Evolutionary conservation across 257 asterid genomes (phyloP), one percentile per base, ranked within the genome.

Genomic region (Anisodus tanguticus): DNA sequence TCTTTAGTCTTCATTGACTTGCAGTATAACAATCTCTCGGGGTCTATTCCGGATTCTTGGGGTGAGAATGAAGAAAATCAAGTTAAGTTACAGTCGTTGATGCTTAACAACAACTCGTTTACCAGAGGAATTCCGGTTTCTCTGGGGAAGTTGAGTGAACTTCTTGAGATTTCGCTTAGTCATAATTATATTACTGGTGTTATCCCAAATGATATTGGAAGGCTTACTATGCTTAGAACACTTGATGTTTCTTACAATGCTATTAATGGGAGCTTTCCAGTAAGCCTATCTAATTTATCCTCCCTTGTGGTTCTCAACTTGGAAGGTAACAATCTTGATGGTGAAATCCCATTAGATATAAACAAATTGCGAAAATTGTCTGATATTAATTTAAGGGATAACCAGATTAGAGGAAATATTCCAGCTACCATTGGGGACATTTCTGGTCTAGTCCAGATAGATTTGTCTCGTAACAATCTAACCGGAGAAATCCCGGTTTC

Each of bases 401-500:
- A 95, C 60, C 92, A 80, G 9, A 80, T 95, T 13, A 47, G 31
- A 6, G 97, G 97, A 45, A 85, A 12, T 5, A 89, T 93, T 58
- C 95, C 95, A 16, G 87, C 81, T 76, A 13, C 86, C 19, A 47
- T 93, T 39, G 95, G 93, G 82, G 90, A 91, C 62, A 43, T 91
- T 79, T 88, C 97, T 11, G 77, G 91, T 2, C 90, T 95, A 5
- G 76, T 78, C 82, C 90, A 86, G 87, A 90, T 95, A 80, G 95
- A 91, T 85, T 89, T 95, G 22, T 87, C 97, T n/a, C 86, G 79
- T 6, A 95, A 95, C 87, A 85, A 87, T 74, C 85, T 95, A 49
- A 89, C 62, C 62, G 99, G 96, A 76, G 94, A 91, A 83, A 95
- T 97, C 66, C 98, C 99, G 15, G 13, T 22, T 80, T 90, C 97